A percentile compares a stretch with the other conserved stretches of the same genome.
These are phyloP conservation scores for Metschnikowia amazonensis DNA, from an alignment of 805 yeast genomes.

Conservation along the genomic window DNA sequence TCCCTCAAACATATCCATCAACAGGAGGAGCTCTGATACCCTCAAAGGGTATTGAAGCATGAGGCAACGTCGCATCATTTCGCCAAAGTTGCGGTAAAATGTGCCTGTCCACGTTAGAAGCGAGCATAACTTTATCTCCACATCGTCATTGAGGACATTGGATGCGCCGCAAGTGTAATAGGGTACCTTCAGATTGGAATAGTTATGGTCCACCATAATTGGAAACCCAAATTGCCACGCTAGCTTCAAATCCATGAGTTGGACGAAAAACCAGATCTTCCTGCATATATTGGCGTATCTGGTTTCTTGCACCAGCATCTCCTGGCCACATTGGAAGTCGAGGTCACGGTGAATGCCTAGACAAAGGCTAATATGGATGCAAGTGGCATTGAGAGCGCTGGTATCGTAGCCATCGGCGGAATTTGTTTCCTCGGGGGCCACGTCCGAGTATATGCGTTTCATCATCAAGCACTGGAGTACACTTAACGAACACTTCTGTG, in stretches of 20 bases:
- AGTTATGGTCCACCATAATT: slow-evolving; percentile 28
- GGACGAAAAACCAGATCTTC: slow-evolving; percentile 22
- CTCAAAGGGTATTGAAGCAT: slow-evolving; percentile 38
- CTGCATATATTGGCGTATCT: slow-evolving; percentile 8
- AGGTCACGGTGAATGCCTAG: slow-evolving; percentile 25
- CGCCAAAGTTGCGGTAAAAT: slow-evolving; percentile 27
- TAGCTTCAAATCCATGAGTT: slow-evolving; percentile 34
- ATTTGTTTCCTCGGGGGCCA: slow-evolving; percentile 19
- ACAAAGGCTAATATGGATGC: slow-evolving; percentile 21
- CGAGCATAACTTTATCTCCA: slow-evolving; percentile 33
- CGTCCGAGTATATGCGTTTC: slow-evolving; percentile 12
- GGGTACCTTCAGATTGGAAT: slow-evolving; percentile 30
- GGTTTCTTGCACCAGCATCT: neutral
- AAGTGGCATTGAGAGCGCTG: slow-evolving; percentile 26
- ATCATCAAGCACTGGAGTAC: slow-evolving; percentile 17
- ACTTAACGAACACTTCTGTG: slow-evolving; percentile 10
- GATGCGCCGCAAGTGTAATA: slow-evolving; percentile 32
- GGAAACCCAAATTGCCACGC: slow-evolving; percentile 33
- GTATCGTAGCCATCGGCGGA: slow-evolving; percentile 18
- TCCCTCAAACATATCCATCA: slow-evolving; percentile 7
- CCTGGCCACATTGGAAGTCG: neutral
- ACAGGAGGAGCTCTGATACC: slow-evolving; percentile 33
- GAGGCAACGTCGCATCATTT: slow-evolving; percentile 34
- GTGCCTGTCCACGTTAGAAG: neutral
- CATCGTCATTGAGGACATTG: slow-evolving; percentile 30